These are phyloP conservation scores for Ajuga chamaepitys DNA, from an alignment of 257 asterid genomes.

Conservation along the genomic window DNA sequence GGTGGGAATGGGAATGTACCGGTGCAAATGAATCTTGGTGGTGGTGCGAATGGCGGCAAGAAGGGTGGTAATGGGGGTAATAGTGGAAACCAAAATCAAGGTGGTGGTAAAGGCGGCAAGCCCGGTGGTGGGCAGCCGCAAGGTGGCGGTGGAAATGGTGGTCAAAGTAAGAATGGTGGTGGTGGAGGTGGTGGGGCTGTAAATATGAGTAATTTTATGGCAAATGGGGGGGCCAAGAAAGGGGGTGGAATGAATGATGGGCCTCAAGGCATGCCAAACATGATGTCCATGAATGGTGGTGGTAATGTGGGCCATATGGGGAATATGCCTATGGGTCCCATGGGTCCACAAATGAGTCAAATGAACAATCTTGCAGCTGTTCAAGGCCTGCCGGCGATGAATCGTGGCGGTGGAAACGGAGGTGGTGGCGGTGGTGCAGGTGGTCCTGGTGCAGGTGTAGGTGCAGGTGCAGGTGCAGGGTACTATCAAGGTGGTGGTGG, in stretches of 20 bases:
- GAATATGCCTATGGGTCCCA: slow-evolving; percentile 39
- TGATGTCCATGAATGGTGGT: slow-evolving; percentile 59
- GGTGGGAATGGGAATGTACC: slow-evolving; percentile 30
- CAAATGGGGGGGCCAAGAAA: slow-evolving; percentile 50
- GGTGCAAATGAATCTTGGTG: slow-evolving; percentile 44
- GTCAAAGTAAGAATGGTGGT: slow-evolving; percentile 22
- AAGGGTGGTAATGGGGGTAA: slow-evolving; percentile 34
- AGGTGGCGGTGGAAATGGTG: slow-evolving; percentile 16
- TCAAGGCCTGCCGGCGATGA: slow-evolving; percentile 64
- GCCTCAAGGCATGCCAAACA: slow-evolving; percentile 77
- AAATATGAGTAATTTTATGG: slow-evolving; percentile 24
- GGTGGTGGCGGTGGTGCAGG: neutral
- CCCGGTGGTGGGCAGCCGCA: slow-evolving; percentile 54
- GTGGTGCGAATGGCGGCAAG: slow-evolving; percentile 29
- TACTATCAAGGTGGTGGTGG: slow-evolving; percentile 51
- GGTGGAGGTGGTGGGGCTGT: slow-evolving; percentile 32
- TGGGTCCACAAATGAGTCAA: slow-evolving; percentile 29
- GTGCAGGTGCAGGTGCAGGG: slow-evolving; percentile 19
- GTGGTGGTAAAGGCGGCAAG: slow-evolving; percentile 62
- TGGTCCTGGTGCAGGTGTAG: slow-evolving; percentile 41
- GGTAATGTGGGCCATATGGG: slow-evolving; percentile 29
- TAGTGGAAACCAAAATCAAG: slow-evolving; percentile 39
- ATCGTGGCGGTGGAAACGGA: slow-evolving; percentile 25
- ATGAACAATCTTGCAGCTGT: slow-evolving; percentile 46
- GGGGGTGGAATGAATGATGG: slow-evolving; percentile 77